Evolutionary conservation across 805 yeast genomes (phyloP).

Genomic region (Saccharomycopsis fibuligera): DNA sequence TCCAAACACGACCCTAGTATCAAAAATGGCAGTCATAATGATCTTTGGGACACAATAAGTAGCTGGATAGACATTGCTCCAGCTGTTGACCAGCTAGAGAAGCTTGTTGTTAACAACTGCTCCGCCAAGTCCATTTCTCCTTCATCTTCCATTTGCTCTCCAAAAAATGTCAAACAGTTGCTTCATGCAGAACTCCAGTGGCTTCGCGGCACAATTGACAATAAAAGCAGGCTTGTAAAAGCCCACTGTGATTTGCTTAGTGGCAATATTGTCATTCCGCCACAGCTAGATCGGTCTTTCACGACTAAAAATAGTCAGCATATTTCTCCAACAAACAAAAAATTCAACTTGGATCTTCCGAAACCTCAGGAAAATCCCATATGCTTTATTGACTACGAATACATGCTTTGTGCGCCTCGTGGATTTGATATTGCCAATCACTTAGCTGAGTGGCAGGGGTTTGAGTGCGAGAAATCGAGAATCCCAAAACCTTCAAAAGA

Average conservation of each 20-base stretch:
- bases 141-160: neutral
- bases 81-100: too few relatives aligned
- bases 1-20: neutral
- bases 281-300: slow-evolving; percentile 23
- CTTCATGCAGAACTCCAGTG: slow-evolving; percentile 48
- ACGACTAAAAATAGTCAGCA: neutral
- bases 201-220: slow-evolving; percentile 38
- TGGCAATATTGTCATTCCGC: slow-evolving; percentile 66
- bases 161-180: neutral
- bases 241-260: slow-evolving; percentile 67
- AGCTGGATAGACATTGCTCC: slow-evolving; percentile 65
- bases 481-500: slow-evolving; percentile 46
- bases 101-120: too few relatives aligned
- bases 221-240: slow-evolving; percentile 49
- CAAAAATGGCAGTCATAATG: neutral
- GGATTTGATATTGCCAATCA: slow-evolving; percentile 73
- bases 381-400: slow-evolving; percentile 65
- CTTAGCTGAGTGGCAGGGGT: slow-evolving; percentile 79
- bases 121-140: neutral
- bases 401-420: slow-evolving; percentile 64
- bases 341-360: slow-evolving; percentile 20
- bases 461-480: slow-evolving; percentile 54
- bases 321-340: neutral
- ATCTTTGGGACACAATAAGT: slow-evolving; percentile 48
- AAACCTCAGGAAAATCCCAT: slow-evolving; percentile 35